Evolutionary conservation across 805 yeast genomes (phyloP), one percentile per base, ranked within the genome.

Genomic region (Pichia exigua): DNA sequence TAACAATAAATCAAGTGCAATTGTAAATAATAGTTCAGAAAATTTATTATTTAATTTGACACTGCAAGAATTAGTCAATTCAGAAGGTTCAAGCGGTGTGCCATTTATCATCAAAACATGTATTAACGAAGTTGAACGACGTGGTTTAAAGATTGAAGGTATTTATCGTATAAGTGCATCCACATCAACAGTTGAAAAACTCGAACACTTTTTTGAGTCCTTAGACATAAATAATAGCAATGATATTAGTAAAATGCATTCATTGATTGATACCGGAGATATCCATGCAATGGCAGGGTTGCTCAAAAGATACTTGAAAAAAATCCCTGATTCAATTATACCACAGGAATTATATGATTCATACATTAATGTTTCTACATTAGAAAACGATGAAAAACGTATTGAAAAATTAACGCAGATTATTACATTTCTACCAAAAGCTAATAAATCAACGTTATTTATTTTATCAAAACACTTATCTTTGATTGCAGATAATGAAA

Each of bases 151-250:
- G 41, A 70, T 75, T 55, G 98, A 91, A 67, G 99, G 99, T 10
- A 77, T 94, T 38, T 94, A 94, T 70, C 75, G 99, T 58, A 84
- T 91, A 58, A 85, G 95, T 45, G 99, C 96, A 1, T 86, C 88
- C 6, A 77, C 82, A 55, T 76, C 88, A 10, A 84, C 85, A 46
- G 76, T 83, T 50, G 79, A 77, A 44, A 66, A 62, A 49, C 54
- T 69, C 20, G 73, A 69, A 48, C 54, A 53, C 50, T 63, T 55
- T 60, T 78, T 68, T 55, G 67, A 64, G n/a, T 55, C 61, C 11
- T 50, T 57, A 42, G 65, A 61, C 22, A 56, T 59, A n/a, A 42
- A 53, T 21, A 45, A 46, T 17, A 40, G 50, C 26, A 74, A 69
- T 55, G 75, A 71, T 15, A 69, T 63, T 51, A 44, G 21, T 65